These are phyloP conservation scores for Parathielavia appendiculata DNA, from an alignment of 495 filamentous ascomycete genomes.

Conservation along the genomic window DNA sequence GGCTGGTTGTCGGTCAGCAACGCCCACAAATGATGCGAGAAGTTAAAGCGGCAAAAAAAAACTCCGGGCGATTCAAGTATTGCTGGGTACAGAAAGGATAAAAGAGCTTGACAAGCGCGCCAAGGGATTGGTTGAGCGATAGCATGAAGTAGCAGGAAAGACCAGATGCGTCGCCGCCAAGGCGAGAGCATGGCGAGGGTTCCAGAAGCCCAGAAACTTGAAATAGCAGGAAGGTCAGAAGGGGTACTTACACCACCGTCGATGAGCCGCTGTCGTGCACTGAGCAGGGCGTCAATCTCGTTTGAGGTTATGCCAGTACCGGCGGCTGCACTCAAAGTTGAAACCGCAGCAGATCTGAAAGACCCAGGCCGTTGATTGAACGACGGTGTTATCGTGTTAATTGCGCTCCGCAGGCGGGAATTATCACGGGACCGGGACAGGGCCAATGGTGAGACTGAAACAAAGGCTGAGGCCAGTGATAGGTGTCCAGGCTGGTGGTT, in stretches of 20 bases:
- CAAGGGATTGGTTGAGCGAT: slow-evolving; percentile 1
- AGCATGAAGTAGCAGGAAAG: slow-evolving; percentile 22
- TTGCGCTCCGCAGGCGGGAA: slow-evolving; percentile 44
- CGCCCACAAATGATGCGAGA: not conserved
- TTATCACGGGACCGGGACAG: slow-evolving; percentile 46
- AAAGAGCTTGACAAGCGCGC: slow-evolving; percentile 1
- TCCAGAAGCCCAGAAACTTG: slow-evolving; percentile 16
- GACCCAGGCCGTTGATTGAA: slow-evolving; percentile 35
- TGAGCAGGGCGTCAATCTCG: slow-evolving; percentile 11
- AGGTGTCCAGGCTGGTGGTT: slow-evolving; percentile 38
- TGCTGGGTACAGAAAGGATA: not conserved
- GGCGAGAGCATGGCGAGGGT: slow-evolving; percentile 20
- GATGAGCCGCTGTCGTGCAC: slow-evolving; percentile 17
- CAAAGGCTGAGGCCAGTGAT: slow-evolving; percentile 39
- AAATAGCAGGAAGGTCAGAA: slow-evolving; percentile 14
- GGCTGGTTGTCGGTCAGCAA: slow-evolving; percentile 8
- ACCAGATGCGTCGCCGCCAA: slow-evolving; percentile 20
- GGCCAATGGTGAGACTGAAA: slow-evolving; percentile 43
- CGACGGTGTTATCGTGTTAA: slow-evolving; percentile 34
- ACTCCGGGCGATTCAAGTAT: not conserved
- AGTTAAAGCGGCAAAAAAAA: not conserved
- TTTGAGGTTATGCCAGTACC: not conserved
- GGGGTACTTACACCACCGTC: slow-evolving; percentile 26
- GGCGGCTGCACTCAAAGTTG: slow-evolving; percentile 10
- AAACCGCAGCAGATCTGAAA: slow-evolving; percentile 24